Conservation (phyloP, 176 grass and related monocot species). For the Triticum monococcum region DNA sequence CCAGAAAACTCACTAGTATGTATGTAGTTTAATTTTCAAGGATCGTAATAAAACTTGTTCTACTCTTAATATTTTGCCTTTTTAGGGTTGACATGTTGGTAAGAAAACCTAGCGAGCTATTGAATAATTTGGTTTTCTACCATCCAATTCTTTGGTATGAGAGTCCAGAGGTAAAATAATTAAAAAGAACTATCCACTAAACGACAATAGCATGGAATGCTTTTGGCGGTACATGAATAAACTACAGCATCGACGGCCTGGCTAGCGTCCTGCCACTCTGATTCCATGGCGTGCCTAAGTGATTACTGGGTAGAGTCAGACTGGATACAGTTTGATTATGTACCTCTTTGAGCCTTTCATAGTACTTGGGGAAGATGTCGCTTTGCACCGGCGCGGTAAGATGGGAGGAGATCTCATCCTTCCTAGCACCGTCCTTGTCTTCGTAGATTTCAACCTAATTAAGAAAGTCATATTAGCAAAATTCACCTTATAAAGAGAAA, state of each 20-base stretch:
- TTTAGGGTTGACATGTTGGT: neutral
- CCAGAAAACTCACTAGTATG: neutral
- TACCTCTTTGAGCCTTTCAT: conserved; percentile 91
- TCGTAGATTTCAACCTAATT: conserved; percentile 79
- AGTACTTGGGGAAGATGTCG: conserved; percentile 59
- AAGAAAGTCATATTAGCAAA: conserved; percentile 19
- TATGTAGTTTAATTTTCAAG: neutral
- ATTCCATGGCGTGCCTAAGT: neutral
- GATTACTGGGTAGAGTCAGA: neutral
- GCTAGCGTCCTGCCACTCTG: neutral
- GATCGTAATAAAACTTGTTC: too few species aligned
- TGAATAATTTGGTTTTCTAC: neutral
- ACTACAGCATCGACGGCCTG: neutral
- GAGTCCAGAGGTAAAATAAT: neutral
- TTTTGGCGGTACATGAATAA: neutral
- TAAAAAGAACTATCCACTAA: neutral
- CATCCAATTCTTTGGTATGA: neutral
- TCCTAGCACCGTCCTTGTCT: conserved; percentile 85
- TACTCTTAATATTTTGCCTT: too few species aligned
- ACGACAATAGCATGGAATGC: neutral
- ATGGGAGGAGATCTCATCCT: conserved; percentile 74
- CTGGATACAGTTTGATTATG: neutral
- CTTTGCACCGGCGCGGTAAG: conserved; percentile 50
- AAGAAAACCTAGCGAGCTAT: neutral
- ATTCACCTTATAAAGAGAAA: neutral